These are phyloP conservation scores for Metschnikowia dekortorum DNA, from an alignment of 805 yeast genomes.

Conservation along the genomic window DNA sequence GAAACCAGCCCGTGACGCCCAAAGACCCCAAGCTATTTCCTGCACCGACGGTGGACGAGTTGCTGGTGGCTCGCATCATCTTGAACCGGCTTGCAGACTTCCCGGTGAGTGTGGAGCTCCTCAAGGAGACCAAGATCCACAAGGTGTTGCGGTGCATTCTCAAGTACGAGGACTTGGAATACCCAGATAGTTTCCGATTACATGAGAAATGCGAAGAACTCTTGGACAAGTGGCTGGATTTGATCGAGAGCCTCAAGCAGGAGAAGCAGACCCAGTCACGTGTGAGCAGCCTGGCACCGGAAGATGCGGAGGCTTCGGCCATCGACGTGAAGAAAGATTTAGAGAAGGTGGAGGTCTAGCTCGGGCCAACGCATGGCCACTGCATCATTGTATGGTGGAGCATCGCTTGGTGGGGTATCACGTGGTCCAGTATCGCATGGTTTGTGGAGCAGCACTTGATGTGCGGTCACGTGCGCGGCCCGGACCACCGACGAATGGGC, in stretches of 20 bases:
- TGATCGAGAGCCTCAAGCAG: slow-evolving; percentile 32
- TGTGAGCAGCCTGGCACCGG: slow-evolving; percentile 12
- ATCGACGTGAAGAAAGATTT: slow-evolving; percentile 8
- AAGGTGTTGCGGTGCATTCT: slow-evolving; percentile 49
- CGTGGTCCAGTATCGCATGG: too few relatives aligned
- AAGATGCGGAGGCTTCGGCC: slow-evolving; percentile 12
- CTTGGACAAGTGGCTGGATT: slow-evolving; percentile 37
- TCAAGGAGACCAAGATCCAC: slow-evolving; percentile 45
- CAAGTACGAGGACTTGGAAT: slow-evolving; percentile 35
- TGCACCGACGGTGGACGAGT: slow-evolving; percentile 43
- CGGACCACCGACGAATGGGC: too few relatives aligned
- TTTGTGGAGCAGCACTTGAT: too few relatives aligned
- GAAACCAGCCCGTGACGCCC: slow-evolving; percentile 39
- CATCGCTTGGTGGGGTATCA: too few relatives aligned
- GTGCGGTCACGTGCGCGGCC: too few relatives aligned
- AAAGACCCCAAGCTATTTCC: slow-evolving; percentile 29
- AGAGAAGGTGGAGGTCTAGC: slow-evolving; percentile 6
- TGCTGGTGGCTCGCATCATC: slow-evolving; percentile 36
- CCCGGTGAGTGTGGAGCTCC: slow-evolving; percentile 37
- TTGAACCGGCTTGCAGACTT: slow-evolving; percentile 40
- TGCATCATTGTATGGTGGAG: too few relatives aligned
- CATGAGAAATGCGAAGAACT: slow-evolving; percentile 42
- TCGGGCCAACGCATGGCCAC: too few relatives aligned
- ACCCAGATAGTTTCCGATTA: slow-evolving; percentile 41
- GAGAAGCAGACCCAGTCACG: slow-evolving; percentile 23